A percentile compares a stretch with the other conserved stretches of the same genome.
phyloP scores from a whole-genome alignment of 768 basidiomycete species.

The Kwoniella sp. region DNA sequence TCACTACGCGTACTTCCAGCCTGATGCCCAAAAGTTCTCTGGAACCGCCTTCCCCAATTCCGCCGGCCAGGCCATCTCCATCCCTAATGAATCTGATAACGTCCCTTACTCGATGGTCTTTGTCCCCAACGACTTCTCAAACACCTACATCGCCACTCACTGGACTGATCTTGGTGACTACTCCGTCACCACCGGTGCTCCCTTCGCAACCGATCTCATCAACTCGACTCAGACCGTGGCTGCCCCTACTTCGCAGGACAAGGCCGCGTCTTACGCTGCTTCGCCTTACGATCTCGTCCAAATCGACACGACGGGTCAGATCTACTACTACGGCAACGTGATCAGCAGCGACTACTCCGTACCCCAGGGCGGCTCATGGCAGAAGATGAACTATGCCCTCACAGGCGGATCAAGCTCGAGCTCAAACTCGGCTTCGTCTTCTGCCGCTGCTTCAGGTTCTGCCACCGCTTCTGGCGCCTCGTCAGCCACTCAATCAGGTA shows the following conservation, averaged over 20 bases:
- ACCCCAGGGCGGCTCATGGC: constrained; percentile 46
- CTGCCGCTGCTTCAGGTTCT: constrained; percentile 18
- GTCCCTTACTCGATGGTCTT: constrained; percentile 71
- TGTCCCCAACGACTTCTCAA: constrained; percentile 72
- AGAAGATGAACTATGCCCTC: constrained; percentile 52
- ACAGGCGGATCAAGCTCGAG: constrained; percentile 34
- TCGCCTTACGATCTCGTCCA: constrained; percentile 51
- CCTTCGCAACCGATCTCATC: constrained; percentile 51
- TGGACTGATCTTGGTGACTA: constrained; percentile 53
- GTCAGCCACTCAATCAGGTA: constrained; percentile 19
- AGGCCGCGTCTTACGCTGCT: constrained; percentile 51
- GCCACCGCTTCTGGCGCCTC: constrained; percentile 24
- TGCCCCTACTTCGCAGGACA: constrained; percentile 51
- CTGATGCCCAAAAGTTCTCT: constrained; percentile 66
- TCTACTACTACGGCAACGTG: constrained; percentile 52
- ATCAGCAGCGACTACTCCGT: constrained; percentile 48
- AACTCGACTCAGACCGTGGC: constrained; percentile 56
- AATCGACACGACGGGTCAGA: constrained; percentile 47
- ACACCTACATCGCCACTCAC: constrained; percentile 68
- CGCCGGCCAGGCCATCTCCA: constrained; percentile 70
- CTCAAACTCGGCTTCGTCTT: constrained; percentile 12
- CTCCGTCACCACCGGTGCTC: constrained; percentile 39
- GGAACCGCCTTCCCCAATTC: constrained; percentile 67
- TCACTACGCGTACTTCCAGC: constrained; percentile 74
- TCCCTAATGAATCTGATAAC: constrained; percentile 64